phyloP scores from a whole-genome alignment of 176 grass and related monocot genomes.

The Urochloa ruziziensis region DNA sequence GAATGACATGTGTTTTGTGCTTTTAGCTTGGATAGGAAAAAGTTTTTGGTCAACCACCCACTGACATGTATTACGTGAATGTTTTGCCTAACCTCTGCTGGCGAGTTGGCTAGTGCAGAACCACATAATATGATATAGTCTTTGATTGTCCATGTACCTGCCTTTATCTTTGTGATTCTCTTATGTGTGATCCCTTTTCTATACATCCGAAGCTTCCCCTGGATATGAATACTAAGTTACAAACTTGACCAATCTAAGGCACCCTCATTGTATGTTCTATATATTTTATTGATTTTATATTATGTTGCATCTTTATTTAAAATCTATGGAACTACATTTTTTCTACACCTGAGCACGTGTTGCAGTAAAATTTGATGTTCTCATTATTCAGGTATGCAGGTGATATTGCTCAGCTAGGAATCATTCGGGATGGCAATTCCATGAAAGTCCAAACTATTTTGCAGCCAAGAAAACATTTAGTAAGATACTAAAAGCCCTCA shows the following conservation, averaged over 20 bases:
- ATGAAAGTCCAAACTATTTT: conserved; percentile 83
- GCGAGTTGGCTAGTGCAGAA: neutral
- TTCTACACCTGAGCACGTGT: neutral
- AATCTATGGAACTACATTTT: neutral
- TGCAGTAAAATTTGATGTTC: conserved; percentile 22
- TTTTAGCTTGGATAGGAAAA: neutral
- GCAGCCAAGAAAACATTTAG: conserved; percentile 76
- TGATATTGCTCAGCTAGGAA: conserved; percentile 86
- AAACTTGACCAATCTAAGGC: conserved; percentile 14
- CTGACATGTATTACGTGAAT: neutral
- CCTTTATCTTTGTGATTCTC: neutral
- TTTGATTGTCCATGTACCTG: neutral
- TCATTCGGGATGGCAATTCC: conserved; percentile 73
- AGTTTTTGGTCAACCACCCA: neutral
- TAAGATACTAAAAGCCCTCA: conserved; percentile 31
- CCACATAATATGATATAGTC: neutral
- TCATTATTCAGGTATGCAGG: conserved; percentile 72
- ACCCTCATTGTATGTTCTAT: conserved; percentile 18
- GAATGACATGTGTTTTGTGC: too few species aligned
- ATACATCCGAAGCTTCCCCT: neutral
- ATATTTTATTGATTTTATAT: neutral
- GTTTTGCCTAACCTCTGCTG: conserved; percentile 10
- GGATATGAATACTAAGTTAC: neutral
- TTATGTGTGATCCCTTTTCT: conserved; percentile 13
- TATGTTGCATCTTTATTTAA: conserved; percentile 8